Evolutionary conservation across 2,329 filamentous ascomycete genomes (phyloP).

Genomic region (Curvularia verruculosa): DNA sequence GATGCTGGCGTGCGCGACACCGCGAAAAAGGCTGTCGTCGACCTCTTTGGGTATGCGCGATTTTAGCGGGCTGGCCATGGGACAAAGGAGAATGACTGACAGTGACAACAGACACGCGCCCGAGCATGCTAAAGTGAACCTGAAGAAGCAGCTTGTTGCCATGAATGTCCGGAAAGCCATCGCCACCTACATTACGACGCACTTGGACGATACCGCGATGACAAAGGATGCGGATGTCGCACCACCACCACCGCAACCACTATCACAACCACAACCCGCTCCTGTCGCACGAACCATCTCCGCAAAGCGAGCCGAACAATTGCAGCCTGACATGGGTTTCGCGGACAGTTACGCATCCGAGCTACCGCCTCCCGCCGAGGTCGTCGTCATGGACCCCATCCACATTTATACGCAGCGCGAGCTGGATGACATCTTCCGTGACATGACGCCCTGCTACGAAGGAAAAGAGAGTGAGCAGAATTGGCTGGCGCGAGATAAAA

Average conservation of each 20-base stretch:
- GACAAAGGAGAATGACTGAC: constrained; percentile 21
- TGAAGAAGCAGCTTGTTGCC: constrained; percentile 83
- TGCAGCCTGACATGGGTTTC: constrained; percentile 53
- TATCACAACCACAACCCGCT: constrained; percentile 27
- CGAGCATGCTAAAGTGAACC: constrained; percentile 81
- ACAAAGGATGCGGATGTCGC: constrained; percentile 33
- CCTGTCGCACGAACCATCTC: constrained; percentile 36
- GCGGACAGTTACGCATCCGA: constrained; percentile 56
- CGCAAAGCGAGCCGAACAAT: constrained; percentile 42
- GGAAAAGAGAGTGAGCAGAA: constrained; percentile 90
- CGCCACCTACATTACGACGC: constrained; percentile 77
- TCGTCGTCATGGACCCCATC: constrained; percentile 75
- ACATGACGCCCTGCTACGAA: constrained; percentile 83
- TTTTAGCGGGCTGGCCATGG: constrained; percentile 1
- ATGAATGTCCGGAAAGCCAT: constrained; percentile 88
- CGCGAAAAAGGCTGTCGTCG: constrained; percentile 82
- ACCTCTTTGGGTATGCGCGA: constrained; percentile 74
- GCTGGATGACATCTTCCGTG: constrained; percentile 83
- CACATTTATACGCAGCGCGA: constrained; percentile 85
- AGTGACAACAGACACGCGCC: constrained; percentile 69
- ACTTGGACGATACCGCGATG: constrained; percentile 71
- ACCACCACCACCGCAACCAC: constrained; percentile 20
- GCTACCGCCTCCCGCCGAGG: constrained; percentile 67
- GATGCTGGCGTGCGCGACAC: constrained; percentile 85
- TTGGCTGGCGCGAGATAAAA: constrained; percentile 86